Base-by-base conservation (phyloP, 2,329 filamentous ascomycete genomes). In the Epichloe elymi region DNA sequence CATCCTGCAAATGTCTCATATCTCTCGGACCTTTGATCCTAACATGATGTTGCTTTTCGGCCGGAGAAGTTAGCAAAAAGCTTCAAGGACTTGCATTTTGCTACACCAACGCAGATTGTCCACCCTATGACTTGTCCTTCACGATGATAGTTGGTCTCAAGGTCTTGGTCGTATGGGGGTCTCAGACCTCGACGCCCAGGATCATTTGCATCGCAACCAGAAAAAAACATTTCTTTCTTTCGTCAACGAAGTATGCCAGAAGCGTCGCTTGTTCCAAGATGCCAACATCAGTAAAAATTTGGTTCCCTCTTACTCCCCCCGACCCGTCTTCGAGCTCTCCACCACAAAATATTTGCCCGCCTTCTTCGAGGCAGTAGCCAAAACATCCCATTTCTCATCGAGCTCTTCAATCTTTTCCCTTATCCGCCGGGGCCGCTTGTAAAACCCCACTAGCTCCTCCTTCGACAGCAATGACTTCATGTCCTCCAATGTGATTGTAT, bases 301-400 rank as follows among this genome's bases (percentile, higher is more conserved):
- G 11, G 10, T 12, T 33, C 19, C 56, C 19, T 60, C 56, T 39
- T 33, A 47, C 4, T 43, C 42, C n/a, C n/a, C 23, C 36, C 14
- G 20, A 12, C 12, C 26, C 51, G 66, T 64, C 55, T 74, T 75
- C 36, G 73, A 74, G 57, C 77, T 82, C 56, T 87, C 79, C 2
- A 93, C 88, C 7, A 91, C 80, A 58, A 94, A 91, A 60, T 83
- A 94, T 56, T 75, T 79, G 14, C 86, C 86, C 4, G 76, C 76
- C 50, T 74, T 88, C 59, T 76, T 79, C 15, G 76, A 72, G 0
- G 87, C 86, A 50, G 76, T 76, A 1, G 74, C 75, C 46, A 93
- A 65, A 0, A 84, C 80, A 69, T 93, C 76, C 80, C 88, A 91
- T 54, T 80, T 70, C 67, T 85, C 80, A 14, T 73, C 70, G 4